Base-by-base conservation (phyloP, 805 yeast species). In the Candida bentonensis region DNA sequence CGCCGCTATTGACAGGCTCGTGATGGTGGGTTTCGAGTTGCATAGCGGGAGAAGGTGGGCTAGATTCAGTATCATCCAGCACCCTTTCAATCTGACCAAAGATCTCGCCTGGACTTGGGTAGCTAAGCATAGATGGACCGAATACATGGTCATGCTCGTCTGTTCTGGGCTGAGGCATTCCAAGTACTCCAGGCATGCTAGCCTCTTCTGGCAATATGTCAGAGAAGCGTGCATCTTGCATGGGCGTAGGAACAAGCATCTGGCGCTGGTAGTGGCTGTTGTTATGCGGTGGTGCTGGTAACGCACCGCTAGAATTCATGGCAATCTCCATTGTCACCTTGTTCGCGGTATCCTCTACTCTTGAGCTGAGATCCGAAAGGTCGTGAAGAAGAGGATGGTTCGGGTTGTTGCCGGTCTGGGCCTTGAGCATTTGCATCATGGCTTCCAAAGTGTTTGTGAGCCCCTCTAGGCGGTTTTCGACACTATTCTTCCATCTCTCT, bases 361-460 rank as follows among this genome's bases (percentile, higher is more conserved):
- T 20, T 13, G 27, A 40, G n/a, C 30, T 28, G 34, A 25, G 41
- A 5, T 39, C 39, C 21, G 21, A 21, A 23, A 25, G 27, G 21
- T 40, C 33, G 5, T 30, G 36, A 11, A 30, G 17, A 9, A 30
- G 20, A 4, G 36, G 36, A 9, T n/a, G 11, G 7, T 9, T 5
- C 20, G 36, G 36, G 11, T 9, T n/a, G 13, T 7, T 5, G 5
- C 17, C 17, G 13, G 13, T 26, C 22, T 53, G 56, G 22, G 56
- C 55, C 44, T 64, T 61, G 25, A 69, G 51, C 30, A 67, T 49
- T 1, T 54, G 49, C 25, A 69, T 48, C 34, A 70, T 67, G 9
- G 59, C 60, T 3, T 63, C 66, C 39, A 70, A 46, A 21, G 69
- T 63, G 30, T 59, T 53, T 36, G 66, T 72, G 47, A 70, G 64